Conservation (phyloP, 352 stramenopile genomes). For the Pythium phragmiticola region DNA sequence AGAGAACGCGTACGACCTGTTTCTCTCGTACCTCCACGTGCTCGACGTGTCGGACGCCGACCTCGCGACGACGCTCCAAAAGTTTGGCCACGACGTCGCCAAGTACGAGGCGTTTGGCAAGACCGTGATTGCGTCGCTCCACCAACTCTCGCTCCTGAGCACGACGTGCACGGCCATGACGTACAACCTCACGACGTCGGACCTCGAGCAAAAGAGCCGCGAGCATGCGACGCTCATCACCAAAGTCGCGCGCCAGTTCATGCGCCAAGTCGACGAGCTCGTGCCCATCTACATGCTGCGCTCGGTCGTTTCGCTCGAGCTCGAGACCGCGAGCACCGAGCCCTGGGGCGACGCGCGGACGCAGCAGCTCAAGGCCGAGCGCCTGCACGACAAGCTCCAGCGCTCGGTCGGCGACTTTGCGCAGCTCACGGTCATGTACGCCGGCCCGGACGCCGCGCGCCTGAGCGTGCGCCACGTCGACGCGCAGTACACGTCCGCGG, state of each 20-base stretch:
- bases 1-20: conserved; percentile 1
- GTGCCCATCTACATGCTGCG: conserved; percentile 10
- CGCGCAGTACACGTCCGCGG: background rate
- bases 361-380: conserved; percentile 5
- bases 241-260: conserved; percentile 1
- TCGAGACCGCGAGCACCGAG: conserved; percentile 1
- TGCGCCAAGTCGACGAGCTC: conserved; percentile 3
- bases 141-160: conserved; percentile 6
- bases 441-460: background rate
- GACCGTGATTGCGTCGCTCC: conserved; percentile 5
- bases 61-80: background rate
- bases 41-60: conserved; percentile 4
- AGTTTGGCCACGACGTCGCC: conserved; percentile 1
- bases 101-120: conserved; percentile 9
- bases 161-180: background rate
- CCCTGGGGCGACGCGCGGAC: conserved; percentile 4
- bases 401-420: conserved; percentile 4
- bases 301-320: background rate
- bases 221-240: conserved; percentile 4
- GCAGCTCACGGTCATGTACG: conserved; percentile 9
- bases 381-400: conserved; percentile 2
- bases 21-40: conserved; percentile 3
- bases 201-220: conserved; percentile 4
- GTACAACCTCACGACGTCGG: conserved; percentile 1
- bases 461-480: conserved; percentile 2